Base-by-base conservation (phyloP, 306 rosid genomes). In the Cyclanthera cordifolia region DNA sequence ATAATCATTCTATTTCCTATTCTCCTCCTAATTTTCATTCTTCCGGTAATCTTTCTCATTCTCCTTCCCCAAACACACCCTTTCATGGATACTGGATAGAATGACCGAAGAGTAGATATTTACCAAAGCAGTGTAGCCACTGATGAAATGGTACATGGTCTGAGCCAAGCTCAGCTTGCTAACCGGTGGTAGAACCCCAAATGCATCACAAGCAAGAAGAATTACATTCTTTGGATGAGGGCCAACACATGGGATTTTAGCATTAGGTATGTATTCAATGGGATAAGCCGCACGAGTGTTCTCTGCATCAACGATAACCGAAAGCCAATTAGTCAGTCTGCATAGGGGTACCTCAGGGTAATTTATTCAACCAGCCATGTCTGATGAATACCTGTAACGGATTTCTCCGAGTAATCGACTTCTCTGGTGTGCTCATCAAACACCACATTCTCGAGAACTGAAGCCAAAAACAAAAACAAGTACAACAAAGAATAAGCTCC, bases 51-150 rank as follows among this genome's bases (percentile, higher is more conserved):
- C n/a, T n/a, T n/a, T n/a, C n/a, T n/a, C n/a, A n/a, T n/a, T n/a
- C n/a, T n/a, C n/a, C n/a, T n/a, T n/a, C n/a, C n/a, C n/a, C n/a
- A n/a, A n/a, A n/a, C n/a, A n/a, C n/a, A n/a, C n/a, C n/a, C n/a
- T n/a, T n/a, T n/a, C n/a, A 23, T 7, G 37, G 37, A 23, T 19
- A 14, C 15, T 14, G 37, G 13, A 45, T 19, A 14, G 53, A 43
- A 45, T 43, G 39, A 41, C 0, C 10, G 52, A 56, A 17, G 13
- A 23, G 53, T 2, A 65, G 13, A 17, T n/a, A 71, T 21, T 27
- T 90, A 91, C 97, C 96, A 91, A 72, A 63, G 97, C 95, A 25
- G 97, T 91, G 58, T 88, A 91, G 74, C 96, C 96, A 32, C 97
- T 91, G 82, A 91, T 91, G 70, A 91, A 91, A 72, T 91, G 97